Evolutionary conservation across 176 grass and related monocot genomes (phyloP).

Genomic region (Chrysopogon serrulatus): DNA sequence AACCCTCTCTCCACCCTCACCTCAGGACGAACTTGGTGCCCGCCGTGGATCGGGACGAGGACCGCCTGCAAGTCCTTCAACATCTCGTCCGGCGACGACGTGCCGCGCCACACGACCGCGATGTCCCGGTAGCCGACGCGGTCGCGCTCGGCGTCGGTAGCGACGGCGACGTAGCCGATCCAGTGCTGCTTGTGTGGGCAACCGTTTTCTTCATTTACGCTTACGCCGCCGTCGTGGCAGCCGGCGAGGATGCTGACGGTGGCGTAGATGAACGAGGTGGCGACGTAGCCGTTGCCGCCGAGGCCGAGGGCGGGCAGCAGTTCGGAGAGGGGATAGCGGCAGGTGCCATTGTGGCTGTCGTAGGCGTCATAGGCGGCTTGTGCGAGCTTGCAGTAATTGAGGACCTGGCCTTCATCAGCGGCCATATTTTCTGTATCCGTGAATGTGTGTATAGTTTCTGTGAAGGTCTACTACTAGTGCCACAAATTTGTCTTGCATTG

Average conservation of each 20-base stretch:
- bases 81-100: constrained; percentile 15
- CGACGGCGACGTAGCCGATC: constrained; percentile 40
- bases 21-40: too few relatives aligned
- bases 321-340: background rate
- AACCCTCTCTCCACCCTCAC: constrained; percentile 8
- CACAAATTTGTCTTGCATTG: too few relatives aligned
- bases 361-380: constrained; percentile 22
- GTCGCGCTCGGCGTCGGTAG: constrained; percentile 6
- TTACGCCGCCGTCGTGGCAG: background rate
- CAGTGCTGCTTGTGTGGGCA: constrained; percentile 12
- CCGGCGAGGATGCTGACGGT: background rate
- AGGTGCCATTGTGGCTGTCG: background rate
- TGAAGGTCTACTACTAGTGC: too few relatives aligned
- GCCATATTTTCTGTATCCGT: too few relatives aligned
- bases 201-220: too few relatives aligned
- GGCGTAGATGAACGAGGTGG: constrained; percentile 26
- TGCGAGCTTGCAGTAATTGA: constrained; percentile 28
- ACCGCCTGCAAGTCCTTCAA: background rate
- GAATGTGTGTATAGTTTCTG: too few relatives aligned
- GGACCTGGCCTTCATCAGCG: background rate
- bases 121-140: constrained; percentile 27
- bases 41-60: too few relatives aligned
- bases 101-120: constrained; percentile 42
- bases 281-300: constrained; percentile 5
- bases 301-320: background rate